Evolutionary conservation across 768 basidiomycete species (phyloP).

Genomic region (Mycena kentingensis): DNA sequence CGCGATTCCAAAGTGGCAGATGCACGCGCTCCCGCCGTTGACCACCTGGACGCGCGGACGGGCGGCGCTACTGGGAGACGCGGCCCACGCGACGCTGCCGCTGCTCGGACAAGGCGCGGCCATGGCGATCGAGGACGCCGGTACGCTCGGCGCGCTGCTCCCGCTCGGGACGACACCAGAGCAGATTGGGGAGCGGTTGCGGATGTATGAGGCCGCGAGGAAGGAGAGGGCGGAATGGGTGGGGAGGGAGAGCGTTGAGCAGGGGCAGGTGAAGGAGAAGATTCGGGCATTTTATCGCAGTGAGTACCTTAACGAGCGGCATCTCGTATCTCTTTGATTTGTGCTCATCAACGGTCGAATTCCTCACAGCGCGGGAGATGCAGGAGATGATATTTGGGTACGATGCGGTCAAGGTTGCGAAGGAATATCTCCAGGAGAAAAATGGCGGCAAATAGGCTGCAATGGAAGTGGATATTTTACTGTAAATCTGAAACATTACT

Average conservation of each 20-base stretch:
- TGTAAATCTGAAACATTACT: too few relatives aligned
- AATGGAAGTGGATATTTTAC: too few relatives aligned
- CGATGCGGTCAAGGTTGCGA: neutral
- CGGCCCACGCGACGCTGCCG: conserved; percentile 29
- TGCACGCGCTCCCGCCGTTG: conserved; percentile 2
- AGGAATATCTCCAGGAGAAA: too few relatives aligned
- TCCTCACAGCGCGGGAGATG: neutral
- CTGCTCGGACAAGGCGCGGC: conserved; percentile 27
- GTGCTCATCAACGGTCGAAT: neutral
- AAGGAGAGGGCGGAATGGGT: conserved; percentile 10
- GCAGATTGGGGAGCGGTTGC: conserved; percentile 3
- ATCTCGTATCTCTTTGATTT: neutral
- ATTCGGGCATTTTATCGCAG: neutral
- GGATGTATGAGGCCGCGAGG: conserved; percentile 4
- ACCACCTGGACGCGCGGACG: conserved; percentile 15
- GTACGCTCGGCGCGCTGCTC: conserved; percentile 2
- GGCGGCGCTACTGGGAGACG: conserved; percentile 13
- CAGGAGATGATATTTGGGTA: neutral
- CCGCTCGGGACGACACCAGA: neutral
- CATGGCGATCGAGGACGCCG: conserved; percentile 28
- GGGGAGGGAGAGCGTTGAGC: neutral
- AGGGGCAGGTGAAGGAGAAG: neutral
- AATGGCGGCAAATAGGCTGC: too few relatives aligned
- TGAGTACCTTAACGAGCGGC: neutral
- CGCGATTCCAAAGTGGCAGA: conserved; percentile 7